Conservation (phyloP, 208 protist genomes). For the Trypanosoma platydactyli region DNA sequence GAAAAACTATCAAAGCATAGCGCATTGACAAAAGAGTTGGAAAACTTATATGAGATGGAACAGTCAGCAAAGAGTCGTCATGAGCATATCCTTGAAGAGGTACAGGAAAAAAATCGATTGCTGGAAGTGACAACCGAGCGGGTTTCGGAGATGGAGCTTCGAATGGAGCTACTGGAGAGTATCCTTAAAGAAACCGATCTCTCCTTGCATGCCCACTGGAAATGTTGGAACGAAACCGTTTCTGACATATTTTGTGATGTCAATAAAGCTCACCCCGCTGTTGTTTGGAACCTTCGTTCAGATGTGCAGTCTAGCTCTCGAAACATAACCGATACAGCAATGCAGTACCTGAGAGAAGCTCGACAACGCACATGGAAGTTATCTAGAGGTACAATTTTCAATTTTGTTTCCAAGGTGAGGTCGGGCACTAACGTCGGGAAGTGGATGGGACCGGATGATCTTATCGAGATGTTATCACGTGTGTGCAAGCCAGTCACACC, state of each 20-base stretch:
- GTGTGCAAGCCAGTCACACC: conserved; percentile 51
- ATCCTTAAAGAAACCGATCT: conserved; percentile 55
- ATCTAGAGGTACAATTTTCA: conserved; percentile 44
- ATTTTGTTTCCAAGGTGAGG: conserved; percentile 39
- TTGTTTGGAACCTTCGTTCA: conserved; percentile 32
- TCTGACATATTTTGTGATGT: conserved; percentile 65
- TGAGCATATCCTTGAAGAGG: conserved; percentile 65
- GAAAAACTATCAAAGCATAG: conserved; percentile 56
- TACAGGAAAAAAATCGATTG: conserved; percentile 68
- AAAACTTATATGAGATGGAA: conserved; percentile 63
- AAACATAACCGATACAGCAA: conserved; percentile 88
- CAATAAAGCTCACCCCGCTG: conserved; percentile 32
- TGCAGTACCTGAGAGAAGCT: conserved; percentile 52
- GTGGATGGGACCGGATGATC: conserved; percentile 4
- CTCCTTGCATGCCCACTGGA: conserved; percentile 71
- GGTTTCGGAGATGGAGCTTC: conserved; percentile 42
- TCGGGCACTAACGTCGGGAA: conserved; percentile 30
- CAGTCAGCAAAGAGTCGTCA: conserved; percentile 61
- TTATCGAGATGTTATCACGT: conserved; percentile 19
- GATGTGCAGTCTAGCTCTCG: conserved; percentile 35
- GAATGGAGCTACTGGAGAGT: conserved; percentile 44
- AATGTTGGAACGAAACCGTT: conserved; percentile 58
- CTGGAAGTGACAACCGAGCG: conserved; percentile 44
- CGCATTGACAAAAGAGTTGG: conserved; percentile 58
- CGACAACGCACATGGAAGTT: conserved; percentile 59